Evolutionary conservation across 2,329 filamentous ascomycete genomes (phyloP).

Genomic region (Fusarium sarcochroum): DNA sequence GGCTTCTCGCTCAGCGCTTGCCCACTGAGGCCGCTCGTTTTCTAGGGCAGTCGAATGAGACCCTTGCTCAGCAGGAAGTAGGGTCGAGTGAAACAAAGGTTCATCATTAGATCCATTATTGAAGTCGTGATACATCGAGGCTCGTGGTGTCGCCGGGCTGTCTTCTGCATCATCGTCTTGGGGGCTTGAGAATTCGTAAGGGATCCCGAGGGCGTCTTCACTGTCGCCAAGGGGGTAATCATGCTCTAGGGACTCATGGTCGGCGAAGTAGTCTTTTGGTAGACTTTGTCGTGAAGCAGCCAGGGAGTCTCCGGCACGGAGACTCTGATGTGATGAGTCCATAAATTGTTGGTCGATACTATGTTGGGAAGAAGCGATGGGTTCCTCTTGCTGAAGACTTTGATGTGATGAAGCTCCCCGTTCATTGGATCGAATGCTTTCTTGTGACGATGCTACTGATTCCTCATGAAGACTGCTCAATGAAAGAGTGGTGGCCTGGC

Average conservation of each 20-base stretch:
- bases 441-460: slow-evolving; percentile 44
- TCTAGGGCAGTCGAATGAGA: slow-evolving; percentile 39
- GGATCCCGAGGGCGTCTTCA: slow-evolving; percentile 69
- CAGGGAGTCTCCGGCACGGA: slow-evolving; percentile 36
- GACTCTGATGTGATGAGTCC: slow-evolving; percentile 36
- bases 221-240: slow-evolving; percentile 61
- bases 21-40: slow-evolving; percentile 40
- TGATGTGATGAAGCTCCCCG: slow-evolving; percentile 37
- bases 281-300: slow-evolving; percentile 47
- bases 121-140: slow-evolving; percentile 61
- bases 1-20: slow-evolving; percentile 36
- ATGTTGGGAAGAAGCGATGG: slow-evolving; percentile 14
- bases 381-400: slow-evolving; percentile 35
- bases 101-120: slow-evolving; percentile 46
- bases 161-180: slow-evolving; percentile 56
- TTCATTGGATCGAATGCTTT: slow-evolving; percentile 46
- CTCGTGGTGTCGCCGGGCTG: slow-evolving; percentile 66
- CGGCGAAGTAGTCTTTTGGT: slow-evolving; percentile 41
- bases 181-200: slow-evolving; percentile 63
- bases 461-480: slow-evolving; percentile 48
- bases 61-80: slow-evolving; percentile 28
- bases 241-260: slow-evolving; percentile 39
- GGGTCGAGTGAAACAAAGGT: slow-evolving; percentile 50
- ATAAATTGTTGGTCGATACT: slow-evolving; percentile 34
- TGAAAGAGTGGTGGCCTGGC: slow-evolving; percentile 50